Evolutionary conservation across 345 rosid genomes (phyloP).

Genomic region (Eucalyptus grandis): DNA sequence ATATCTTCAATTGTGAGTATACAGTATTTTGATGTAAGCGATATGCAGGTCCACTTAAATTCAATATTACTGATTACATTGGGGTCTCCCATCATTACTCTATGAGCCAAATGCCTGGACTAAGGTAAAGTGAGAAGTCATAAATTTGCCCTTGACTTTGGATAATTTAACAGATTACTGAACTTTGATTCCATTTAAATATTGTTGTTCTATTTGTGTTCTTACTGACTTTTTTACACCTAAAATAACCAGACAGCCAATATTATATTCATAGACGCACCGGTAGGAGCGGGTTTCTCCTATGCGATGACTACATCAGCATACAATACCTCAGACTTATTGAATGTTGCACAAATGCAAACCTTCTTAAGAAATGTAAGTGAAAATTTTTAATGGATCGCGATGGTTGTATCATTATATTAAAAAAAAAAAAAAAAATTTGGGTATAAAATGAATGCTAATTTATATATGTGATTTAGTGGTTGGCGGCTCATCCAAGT

Average conservation of each 20-base stretch:
- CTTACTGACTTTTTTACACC: not conserved
- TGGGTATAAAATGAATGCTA: not conserved
- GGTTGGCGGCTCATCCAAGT: conserved; percentile 1
- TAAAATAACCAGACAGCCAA: not conserved
- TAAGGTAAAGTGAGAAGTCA: not conserved
- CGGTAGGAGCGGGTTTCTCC: conserved; percentile 5
- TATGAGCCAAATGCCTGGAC: not conserved
- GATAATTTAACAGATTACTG: not conserved
- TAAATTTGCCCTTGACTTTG: not conserved
- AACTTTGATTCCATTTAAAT: not conserved
- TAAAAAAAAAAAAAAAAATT: too few species aligned
- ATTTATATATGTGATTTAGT: not conserved
- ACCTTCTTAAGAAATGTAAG: not conserved
- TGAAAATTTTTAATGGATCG: not conserved
- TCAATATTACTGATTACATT: not conserved
- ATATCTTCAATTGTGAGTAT: not conserved
- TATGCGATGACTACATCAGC: not conserved
- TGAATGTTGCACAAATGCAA: not conserved
- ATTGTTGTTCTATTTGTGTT: not conserved
- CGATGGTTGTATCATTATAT: not conserved
- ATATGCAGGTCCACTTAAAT: conserved; percentile 5
- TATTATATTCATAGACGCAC: conserved; percentile 9
- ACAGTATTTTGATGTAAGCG: not conserved
- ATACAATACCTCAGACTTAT: not conserved
- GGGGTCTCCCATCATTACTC: conserved; percentile 2